These are phyloP conservation scores for Aspergillus nanangensis DNA, from an alignment of 495 filamentous ascomycete species.

Conservation along the genomic window DNA sequence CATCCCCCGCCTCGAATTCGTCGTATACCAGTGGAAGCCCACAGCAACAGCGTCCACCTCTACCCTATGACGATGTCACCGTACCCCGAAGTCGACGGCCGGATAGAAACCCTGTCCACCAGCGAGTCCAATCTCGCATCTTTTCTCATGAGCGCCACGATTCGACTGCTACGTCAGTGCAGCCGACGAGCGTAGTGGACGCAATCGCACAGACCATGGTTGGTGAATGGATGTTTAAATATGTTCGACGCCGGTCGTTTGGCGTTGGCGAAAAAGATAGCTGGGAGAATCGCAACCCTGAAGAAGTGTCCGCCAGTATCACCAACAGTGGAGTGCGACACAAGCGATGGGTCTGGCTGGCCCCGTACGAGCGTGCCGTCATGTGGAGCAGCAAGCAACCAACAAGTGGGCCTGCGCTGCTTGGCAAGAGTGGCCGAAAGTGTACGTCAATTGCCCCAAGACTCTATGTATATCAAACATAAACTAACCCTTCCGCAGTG, in stretches of 20 bases:
- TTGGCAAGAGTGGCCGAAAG: conserved; percentile 95
- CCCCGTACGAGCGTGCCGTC: conserved; percentile 89
- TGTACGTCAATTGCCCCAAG: no score
- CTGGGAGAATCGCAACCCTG: conserved; percentile 45
- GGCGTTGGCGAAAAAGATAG: conserved; percentile 65
- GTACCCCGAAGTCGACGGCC: conserved; percentile 37
- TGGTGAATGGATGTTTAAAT: conserved; percentile 99
- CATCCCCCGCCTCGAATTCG: conserved; percentile 62
- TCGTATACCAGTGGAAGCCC: conserved; percentile 67
- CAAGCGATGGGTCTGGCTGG: conserved; percentile 98
- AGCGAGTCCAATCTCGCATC: conserved; percentile 12
- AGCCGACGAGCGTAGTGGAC: conserved; percentile 85
- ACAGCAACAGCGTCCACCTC: conserved; percentile 58
- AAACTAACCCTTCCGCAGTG: conserved; percentile 62
- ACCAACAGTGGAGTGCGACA: conserved; percentile 64
- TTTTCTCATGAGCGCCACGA: conserved; percentile 32
- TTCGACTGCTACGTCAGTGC: conserved; percentile 57
- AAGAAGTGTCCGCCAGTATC: conserved; percentile 51
- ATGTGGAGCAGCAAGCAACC: conserved; percentile 99
- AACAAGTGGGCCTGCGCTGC: conserved; percentile 74
- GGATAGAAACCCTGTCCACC: conserved; percentile 8
- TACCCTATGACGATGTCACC: conserved; percentile 70
- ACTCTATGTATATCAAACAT: no score
- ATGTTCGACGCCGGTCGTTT: conserved; percentile 86
- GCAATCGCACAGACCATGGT: conserved; percentile 98